Conservation (phyloP, 208 protist species). For the Crithidia thermophila region DNA sequence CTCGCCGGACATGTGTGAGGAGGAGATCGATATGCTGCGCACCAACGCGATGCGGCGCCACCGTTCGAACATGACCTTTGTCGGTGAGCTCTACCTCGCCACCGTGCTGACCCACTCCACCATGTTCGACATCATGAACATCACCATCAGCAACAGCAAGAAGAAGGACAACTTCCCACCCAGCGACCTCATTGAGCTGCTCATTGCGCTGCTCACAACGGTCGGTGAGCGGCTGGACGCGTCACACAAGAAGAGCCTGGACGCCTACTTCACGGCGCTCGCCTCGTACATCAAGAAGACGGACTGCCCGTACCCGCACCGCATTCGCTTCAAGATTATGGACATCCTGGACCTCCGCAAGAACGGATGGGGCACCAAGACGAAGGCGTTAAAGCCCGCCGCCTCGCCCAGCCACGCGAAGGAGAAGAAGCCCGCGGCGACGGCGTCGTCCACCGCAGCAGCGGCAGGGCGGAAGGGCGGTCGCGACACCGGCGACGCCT, state of each 20-base stretch:
- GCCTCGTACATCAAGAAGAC: slow-evolving; percentile 46
- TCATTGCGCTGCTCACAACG: slow-evolving; percentile 75
- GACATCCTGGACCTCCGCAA: slow-evolving; percentile 86
- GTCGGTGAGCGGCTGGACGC: slow-evolving; percentile 74
- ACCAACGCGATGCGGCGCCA: slow-evolving; percentile 83
- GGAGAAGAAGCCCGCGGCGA: slow-evolving; percentile 4
- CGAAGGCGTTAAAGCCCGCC: slow-evolving; percentile 33
- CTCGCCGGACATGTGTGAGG: slow-evolving; percentile 44
- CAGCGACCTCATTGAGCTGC: slow-evolving; percentile 80
- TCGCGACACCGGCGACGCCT: not conserved
- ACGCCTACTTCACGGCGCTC: slow-evolving; percentile 63
- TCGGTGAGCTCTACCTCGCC: slow-evolving; percentile 83
- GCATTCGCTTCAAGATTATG: slow-evolving; percentile 90
- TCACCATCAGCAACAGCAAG: slow-evolving; percentile 54
- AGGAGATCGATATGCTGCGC: slow-evolving; percentile 64
- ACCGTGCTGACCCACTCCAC: slow-evolving; percentile 68
- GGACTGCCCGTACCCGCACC: slow-evolving; percentile 64
- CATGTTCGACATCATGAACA: slow-evolving; percentile 74
- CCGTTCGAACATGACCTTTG: slow-evolving; percentile 88
- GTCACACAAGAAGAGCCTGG: slow-evolving; percentile 48
- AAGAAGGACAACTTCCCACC: slow-evolving; percentile 50
- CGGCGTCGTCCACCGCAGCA: slow-evolving; percentile 16
- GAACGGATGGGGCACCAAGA: slow-evolving; percentile 42
- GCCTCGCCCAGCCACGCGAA: slow-evolving; percentile 8
- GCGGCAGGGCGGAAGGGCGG: slow-evolving; percentile 16